Percentiles rank a stretch among this genome's conserved stretches.
Evolutionary conservation across 2,329 filamentous ascomycete genomes (phyloP).

Genomic region (Fusarium musae): DNA sequence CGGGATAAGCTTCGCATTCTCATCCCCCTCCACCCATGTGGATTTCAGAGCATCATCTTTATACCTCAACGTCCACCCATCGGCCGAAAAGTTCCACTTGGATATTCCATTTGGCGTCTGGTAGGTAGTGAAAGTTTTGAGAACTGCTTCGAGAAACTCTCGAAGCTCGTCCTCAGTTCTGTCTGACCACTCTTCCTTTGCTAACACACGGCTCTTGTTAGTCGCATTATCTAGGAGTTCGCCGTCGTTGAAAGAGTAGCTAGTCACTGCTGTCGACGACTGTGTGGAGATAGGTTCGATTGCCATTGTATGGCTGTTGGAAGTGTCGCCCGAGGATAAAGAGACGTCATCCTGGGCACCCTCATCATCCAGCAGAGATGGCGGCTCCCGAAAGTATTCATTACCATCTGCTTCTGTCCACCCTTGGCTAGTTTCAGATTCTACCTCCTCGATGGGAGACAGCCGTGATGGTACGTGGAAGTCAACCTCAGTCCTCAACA

Average conservation of each 20-base stretch:
- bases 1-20: background rate
- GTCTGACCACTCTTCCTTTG: slow-evolving; percentile 3
- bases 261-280: background rate
- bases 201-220: background rate
- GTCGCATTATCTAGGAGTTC: background rate
- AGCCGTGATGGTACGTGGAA: background rate
- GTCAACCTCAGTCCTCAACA: background rate
- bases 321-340: background rate
- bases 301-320: background rate
- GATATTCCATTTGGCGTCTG: slow-evolving; percentile 3
- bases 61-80: slow-evolving; percentile 17
- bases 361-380: background rate
- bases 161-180: slow-evolving; percentile 16
- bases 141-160: slow-evolving; percentile 11
- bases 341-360: background rate
- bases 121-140: slow-evolving; percentile 9
- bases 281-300: background rate
- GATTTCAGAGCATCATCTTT: background rate
- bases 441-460: slow-evolving; percentile 13
- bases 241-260: background rate
- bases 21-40: background rate
- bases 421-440: background rate
- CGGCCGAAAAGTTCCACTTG: slow-evolving; percentile 13
- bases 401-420: background rate
- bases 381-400: background rate